phyloP scores from a whole-genome alignment of 2,329 filamentous ascomycete species.

The Epichloe aotearoae region DNA sequence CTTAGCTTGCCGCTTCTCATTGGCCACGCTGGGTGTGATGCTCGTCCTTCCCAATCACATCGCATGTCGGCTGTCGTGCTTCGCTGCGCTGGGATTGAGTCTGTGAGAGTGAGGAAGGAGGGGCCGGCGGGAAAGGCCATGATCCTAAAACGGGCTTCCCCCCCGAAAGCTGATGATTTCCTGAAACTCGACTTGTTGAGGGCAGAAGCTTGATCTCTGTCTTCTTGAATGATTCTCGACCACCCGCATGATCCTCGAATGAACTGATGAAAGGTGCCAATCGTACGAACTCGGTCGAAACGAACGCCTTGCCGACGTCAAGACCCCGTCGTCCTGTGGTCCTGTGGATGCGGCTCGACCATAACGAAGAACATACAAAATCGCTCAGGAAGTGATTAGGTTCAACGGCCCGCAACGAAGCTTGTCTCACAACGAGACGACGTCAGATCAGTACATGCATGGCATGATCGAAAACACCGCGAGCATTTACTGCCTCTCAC shows the following conservation, averaged over 20 bases:
- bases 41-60: conserved; percentile 1
- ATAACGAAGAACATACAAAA: not conserved
- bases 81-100: not conserved
- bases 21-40: conserved; percentile 11
- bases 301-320: not conserved
- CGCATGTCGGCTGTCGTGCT: conserved; percentile 8
- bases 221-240: not conserved
- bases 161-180: conserved; percentile 9
- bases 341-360: not conserved
- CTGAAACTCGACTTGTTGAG: not conserved
- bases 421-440: not conserved
- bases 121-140: not conserved
- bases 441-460: not conserved
- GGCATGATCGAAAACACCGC: not conserved
- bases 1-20: conserved; percentile 11
- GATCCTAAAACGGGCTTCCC: conserved; percentile 8
- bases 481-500: not conserved
- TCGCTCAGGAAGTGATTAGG: not conserved
- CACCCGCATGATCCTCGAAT: not conserved
- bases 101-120: not conserved
- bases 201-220: not conserved
- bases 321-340: not conserved
- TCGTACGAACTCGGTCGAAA: not conserved
- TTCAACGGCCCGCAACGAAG: not conserved
- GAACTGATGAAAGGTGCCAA: not conserved